Evolutionary conservation across 805 yeast species (phyloP).

Genomic region (Wickerhamomyces alni): DNA sequence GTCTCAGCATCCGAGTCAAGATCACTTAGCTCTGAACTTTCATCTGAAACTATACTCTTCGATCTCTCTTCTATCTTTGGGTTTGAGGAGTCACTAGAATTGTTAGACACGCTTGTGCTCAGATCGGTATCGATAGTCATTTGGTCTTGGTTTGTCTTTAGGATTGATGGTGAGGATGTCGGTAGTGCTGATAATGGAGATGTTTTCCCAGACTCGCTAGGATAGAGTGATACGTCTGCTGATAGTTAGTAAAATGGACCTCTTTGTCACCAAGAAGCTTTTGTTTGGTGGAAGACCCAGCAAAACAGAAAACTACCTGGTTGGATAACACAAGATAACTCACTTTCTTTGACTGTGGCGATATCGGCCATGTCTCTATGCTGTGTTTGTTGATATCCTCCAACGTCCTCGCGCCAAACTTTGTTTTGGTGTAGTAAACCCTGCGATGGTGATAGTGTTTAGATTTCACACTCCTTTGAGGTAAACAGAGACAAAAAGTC

Average conservation of each 20-base stretch:
- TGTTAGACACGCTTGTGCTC: slow-evolving; percentile 1
- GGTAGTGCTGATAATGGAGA: slow-evolving; percentile 23
- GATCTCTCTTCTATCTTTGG: slow-evolving; percentile 1
- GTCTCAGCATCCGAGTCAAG: slow-evolving; percentile 87
- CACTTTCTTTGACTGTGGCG: slow-evolving; percentile 9
- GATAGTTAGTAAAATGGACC: not conserved
- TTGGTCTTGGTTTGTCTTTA: slow-evolving; percentile 5
- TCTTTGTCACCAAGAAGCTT: not conserved
- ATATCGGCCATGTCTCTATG: slow-evolving; percentile 17
- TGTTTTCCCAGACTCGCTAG: slow-evolving; percentile 19
- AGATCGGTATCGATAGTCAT: slow-evolving; percentile 4
- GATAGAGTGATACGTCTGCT: slow-evolving; percentile 3
- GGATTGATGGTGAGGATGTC: slow-evolving; percentile 19
- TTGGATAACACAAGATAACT: slow-evolving; percentile 1
- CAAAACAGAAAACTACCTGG: not conserved
- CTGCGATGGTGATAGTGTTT: not conserved
- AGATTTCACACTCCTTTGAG: not conserved
- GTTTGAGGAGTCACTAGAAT: not conserved
- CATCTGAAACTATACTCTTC: slow-evolving; percentile 20
- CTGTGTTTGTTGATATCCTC: too few relatives aligned
- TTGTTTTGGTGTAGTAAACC: not conserved
- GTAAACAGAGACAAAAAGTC: not conserved
- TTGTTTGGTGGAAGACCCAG: not conserved
- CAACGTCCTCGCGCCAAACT: not conserved
- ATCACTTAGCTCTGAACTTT: slow-evolving; percentile 45